Evolutionary conservation across 2,329 filamentous ascomycete species (phyloP).

Genomic region (Pestalotiopsis sp.): DNA sequence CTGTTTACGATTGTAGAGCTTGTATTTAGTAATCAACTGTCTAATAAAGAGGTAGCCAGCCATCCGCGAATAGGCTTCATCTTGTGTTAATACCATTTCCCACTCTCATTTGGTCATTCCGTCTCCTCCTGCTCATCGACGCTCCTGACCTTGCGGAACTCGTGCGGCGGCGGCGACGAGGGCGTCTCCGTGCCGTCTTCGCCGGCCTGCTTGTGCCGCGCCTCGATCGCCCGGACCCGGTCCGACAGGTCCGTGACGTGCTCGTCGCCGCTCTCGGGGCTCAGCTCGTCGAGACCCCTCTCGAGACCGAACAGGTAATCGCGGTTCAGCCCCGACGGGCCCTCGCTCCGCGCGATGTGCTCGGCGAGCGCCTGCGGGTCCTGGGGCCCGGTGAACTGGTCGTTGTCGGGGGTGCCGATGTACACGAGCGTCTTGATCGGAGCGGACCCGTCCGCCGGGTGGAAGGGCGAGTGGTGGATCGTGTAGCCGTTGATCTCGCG

Average conservation of each 20-base stretch:
- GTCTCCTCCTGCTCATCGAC: constrained; percentile 62
- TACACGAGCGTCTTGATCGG: constrained; percentile 72
- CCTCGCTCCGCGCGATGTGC: constrained; percentile 76
- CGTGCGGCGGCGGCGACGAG: constrained; percentile 25
- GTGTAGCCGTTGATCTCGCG: constrained; percentile 97
- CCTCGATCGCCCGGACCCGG: constrained; percentile 67
- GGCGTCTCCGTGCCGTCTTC: not conserved
- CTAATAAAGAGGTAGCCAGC: not conserved
- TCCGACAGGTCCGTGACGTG: constrained; percentile 83
- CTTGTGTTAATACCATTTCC: too few species aligned
- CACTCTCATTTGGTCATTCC: constrained; percentile 24
- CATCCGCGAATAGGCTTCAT: not conserved
- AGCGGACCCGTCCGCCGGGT: constrained; percentile 47
- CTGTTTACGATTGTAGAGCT: too few species aligned
- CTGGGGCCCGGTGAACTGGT: constrained; percentile 86
- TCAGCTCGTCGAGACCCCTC: constrained; percentile 70
- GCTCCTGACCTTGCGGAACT: constrained; percentile 47
- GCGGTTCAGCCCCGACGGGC: constrained; percentile 85
- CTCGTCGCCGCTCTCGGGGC: constrained; percentile 75
- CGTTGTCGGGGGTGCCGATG: constrained; percentile 90
- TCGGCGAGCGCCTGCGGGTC: constrained; percentile 76
- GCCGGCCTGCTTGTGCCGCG: constrained; percentile 17
- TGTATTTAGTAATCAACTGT: too few species aligned
- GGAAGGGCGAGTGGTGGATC: constrained; percentile 87
- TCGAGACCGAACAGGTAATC: constrained; percentile 89